Base-by-base conservation (phyloP, 139 green algal species). In the Chlamydomonas schloesseri region DNA sequence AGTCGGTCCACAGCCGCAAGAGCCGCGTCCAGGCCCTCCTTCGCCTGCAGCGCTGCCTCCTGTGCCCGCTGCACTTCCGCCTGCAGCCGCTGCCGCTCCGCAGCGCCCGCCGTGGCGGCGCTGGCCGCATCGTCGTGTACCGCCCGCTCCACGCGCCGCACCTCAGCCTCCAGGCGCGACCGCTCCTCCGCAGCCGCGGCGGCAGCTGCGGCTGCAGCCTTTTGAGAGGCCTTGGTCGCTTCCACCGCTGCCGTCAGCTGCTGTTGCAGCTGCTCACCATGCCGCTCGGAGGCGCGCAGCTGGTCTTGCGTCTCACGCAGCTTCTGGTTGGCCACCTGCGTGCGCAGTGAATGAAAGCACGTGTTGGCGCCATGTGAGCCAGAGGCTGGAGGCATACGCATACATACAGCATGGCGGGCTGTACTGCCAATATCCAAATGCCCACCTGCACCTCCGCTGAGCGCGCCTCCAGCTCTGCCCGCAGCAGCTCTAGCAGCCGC, bases 401-500 rank as follows among this genome's bases (percentile, higher is more conserved):
- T n/a, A n/a, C n/a, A n/a, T n/a, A n/a, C n/a, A n/a, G n/a, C n/a
- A n/a, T n/a, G n/a, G n/a, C n/a, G n/a, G n/a, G n/a, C n/a, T n/a
- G n/a, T n/a, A n/a, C n/a, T n/a, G n/a, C n/a, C n/a, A n/a, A n/a
- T n/a, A n/a, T n/a, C n/a, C n/a, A n/a, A n/a, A n/a, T n/a, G 15
- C 72, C 33, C 11, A 31, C 78, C 64, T 84, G 62, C n/a, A 84
- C 42, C 64, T 84, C 42, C 46, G 24, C 20, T 0, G 31, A 10
- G 20, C 68, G n/a, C 11, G 24, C 20, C 47, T 85, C 67, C 23
- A 85, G 79, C 65, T 85, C 79, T 0, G 50, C 64, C n/a, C 31
- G 60, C 2, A 85, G 65, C 18, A 70, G 65, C 26, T 87, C 69
- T 33, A 64, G n/a, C 69, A 80, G 53, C 0, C 81, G 81, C 24